These are phyloP conservation scores for Skeletonema tropicum DNA, from an alignment of 108 stramenopile species.

Conservation along the genomic window DNA sequence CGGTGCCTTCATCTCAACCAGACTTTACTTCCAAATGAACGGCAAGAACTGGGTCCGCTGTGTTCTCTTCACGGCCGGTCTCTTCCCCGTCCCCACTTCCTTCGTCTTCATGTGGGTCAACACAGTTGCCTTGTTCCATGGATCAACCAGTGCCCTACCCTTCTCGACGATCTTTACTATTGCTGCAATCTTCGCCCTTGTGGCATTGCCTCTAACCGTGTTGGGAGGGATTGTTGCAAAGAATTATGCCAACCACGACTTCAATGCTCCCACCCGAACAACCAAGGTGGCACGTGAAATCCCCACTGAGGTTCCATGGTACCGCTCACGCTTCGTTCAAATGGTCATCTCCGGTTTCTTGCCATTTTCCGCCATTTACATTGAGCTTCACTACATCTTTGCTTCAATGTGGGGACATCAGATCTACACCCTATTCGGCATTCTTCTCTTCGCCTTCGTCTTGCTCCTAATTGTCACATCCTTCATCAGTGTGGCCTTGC, in stretches of 20 bases:
- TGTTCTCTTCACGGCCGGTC: slow-evolving; percentile 76
- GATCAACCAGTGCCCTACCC: slow-evolving; percentile 94
- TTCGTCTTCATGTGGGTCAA: slow-evolving; percentile 92
- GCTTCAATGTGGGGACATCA: slow-evolving; percentile 99
- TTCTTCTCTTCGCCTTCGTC: slow-evolving; percentile 93
- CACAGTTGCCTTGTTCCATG: slow-evolving; percentile 88
- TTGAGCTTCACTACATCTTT: slow-evolving; percentile 98
- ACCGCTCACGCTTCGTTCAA: slow-evolving; percentile 72
- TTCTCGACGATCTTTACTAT: slow-evolving; percentile 92
- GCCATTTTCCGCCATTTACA: slow-evolving; percentile 98
- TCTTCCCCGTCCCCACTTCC: slow-evolving; percentile 90
- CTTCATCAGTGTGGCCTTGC: slow-evolving; percentile 92
- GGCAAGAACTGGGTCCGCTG: slow-evolving; percentile 94
- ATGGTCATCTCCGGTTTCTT: slow-evolving; percentile 96
- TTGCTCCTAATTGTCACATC: slow-evolving; percentile 92
- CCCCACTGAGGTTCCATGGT: slow-evolving; percentile 85
- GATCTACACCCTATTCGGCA: slow-evolving; percentile 98
- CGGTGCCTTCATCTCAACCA: slow-evolving; percentile 84
- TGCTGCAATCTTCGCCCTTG: slow-evolving; percentile 72
- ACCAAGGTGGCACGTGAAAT: slow-evolving; percentile 97
- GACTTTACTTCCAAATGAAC: slow-evolving; percentile 92
- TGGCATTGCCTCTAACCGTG: slow-evolving; percentile 92
- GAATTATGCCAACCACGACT: slow-evolving; percentile 84
- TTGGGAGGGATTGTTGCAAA: slow-evolving; percentile 93
- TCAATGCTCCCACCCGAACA: slow-evolving; percentile 95